Conservation (phyloP, 2,329 filamentous ascomycete genomes). For the Helminthosporium solani region DNA sequence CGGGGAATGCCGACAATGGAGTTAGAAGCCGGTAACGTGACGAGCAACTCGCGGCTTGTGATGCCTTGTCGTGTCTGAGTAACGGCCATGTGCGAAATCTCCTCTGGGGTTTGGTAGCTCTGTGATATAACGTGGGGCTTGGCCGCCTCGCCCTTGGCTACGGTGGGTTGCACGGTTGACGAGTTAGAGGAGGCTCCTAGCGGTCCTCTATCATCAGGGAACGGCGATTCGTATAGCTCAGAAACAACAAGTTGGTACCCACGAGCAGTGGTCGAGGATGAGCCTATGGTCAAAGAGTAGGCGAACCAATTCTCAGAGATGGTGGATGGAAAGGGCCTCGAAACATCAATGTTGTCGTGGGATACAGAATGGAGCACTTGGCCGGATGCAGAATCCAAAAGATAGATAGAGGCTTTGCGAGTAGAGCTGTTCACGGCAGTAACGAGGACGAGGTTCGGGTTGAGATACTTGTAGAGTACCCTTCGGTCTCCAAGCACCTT, state of each 20-base stretch:
- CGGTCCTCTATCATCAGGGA: constrained; percentile 80
- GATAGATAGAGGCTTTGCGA: constrained; percentile 67
- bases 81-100: constrained; percentile 77
- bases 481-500: constrained; percentile 86
- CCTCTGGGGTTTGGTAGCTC: constrained; percentile 75
- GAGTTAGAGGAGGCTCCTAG: constrained; percentile 70
- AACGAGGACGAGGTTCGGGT: constrained; percentile 79
- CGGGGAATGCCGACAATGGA: constrained; percentile 79
- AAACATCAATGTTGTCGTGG: constrained; percentile 72
- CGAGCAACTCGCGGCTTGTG: constrained; percentile 77
- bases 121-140: constrained; percentile 77
- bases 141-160: constrained; percentile 55
- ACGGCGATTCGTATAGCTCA: constrained; percentile 85
- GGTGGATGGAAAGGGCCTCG: constrained; percentile 71
- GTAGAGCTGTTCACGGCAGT: constrained; percentile 63
- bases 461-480: constrained; percentile 98
- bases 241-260: constrained; percentile 84
- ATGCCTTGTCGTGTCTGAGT: constrained; percentile 93
- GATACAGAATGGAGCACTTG: constrained; percentile 70
- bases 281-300: constrained; percentile 69
- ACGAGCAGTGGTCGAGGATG: constrained; percentile 59
- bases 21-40: constrained; percentile 70
- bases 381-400: constrained; percentile 85
- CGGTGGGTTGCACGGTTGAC: constrained; percentile 71
- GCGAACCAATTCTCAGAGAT: constrained; percentile 95